Percentiles rank a stretch among this genome's conserved stretches.
Evolutionary conservation across 2,329 filamentous ascomycete species (phyloP).

Genomic region (Fusarium sp.): DNA sequence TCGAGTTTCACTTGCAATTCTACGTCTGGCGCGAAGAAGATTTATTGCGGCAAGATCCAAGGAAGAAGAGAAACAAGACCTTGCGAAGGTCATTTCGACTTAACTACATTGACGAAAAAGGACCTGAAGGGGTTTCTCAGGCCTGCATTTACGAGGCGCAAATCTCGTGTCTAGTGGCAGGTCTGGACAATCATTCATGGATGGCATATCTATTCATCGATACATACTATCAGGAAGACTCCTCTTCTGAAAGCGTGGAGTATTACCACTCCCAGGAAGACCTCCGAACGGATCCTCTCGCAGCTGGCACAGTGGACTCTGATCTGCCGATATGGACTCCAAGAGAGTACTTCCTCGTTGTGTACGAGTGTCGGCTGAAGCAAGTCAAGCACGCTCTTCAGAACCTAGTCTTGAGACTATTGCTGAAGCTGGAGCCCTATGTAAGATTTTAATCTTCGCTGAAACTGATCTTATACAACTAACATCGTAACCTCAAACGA

Average conservation of each 20-base stretch:
- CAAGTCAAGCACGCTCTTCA: slow-evolving; percentile 4
- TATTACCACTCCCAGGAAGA: background rate
- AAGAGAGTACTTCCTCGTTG: slow-evolving; percentile 1
- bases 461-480: background rate
- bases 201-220: background rate
- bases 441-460: background rate
- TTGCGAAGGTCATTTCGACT: background rate
- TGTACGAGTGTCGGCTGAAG: slow-evolving; percentile 3
- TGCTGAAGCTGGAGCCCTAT: background rate
- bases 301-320: background rate
- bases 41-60: background rate
- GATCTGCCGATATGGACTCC: background rate
- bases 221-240: background rate
- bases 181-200: slow-evolving; percentile 2
- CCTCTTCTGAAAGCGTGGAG: background rate
- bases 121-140: rapidly evolving
- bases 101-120: background rate
- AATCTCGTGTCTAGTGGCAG: background rate
- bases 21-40: slow-evolving; percentile 8
- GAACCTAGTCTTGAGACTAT: background rate
- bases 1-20: slow-evolving; percentile 3
- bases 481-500: too few relatives aligned
- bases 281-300: background rate
- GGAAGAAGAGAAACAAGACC: background rate
- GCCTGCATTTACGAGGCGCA: background rate